These are phyloP conservation scores for Scedosporium minutisporum DNA, from an alignment of 2,329 filamentous ascomycete species.

Conservation along the genomic window DNA sequence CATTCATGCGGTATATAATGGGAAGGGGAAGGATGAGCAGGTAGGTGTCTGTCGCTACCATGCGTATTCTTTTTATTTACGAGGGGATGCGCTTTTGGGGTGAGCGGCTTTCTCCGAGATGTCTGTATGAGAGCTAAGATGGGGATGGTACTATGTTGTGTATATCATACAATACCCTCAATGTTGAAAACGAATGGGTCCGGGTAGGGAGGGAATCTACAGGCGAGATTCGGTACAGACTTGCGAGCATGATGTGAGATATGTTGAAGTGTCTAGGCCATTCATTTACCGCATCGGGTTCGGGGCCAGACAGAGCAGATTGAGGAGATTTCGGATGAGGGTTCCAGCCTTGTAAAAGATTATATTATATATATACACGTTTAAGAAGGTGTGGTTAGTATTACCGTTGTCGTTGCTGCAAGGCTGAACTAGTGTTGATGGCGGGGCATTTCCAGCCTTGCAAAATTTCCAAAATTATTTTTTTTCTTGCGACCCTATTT, in stretches of 20 bases:
- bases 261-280: too few relatives aligned
- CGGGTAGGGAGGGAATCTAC: neutral
- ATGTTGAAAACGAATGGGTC: neutral
- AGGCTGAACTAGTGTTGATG: conserved; percentile 1
- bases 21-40: neutral
- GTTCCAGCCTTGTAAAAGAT: neutral
- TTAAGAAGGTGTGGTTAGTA: neutral
- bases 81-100: neutral
- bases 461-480: neutral
- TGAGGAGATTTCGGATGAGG: too few relatives aligned
- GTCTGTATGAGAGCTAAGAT: neutral
- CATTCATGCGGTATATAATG: neutral
- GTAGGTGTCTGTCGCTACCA: neutral
- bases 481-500: neutral
- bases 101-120: neutral
- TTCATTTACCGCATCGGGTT: too few relatives aligned
- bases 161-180: neutral
- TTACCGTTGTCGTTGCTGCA: neutral
- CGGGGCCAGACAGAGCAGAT: too few relatives aligned
- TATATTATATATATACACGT: neutral
- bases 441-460: conserved; percentile 5
- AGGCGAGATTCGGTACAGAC: neutral
- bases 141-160: neutral
- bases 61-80: neutral
- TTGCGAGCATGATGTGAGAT: too few relatives aligned